Evolutionary conservation across 768 basidiomycete species (phyloP).

Genomic region (Gyrodon lividus): DNA sequence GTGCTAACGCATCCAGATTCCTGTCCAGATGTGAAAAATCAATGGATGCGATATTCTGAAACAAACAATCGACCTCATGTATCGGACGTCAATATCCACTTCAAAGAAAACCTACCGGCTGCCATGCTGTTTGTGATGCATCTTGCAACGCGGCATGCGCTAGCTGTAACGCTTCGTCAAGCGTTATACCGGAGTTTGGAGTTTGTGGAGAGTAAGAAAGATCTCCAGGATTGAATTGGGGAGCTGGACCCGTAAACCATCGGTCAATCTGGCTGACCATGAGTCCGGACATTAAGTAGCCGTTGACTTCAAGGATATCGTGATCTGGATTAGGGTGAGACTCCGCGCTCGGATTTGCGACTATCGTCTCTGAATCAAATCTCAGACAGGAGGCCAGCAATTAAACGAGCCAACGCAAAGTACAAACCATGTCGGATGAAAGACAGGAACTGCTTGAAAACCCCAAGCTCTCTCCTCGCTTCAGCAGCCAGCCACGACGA

Average conservation of each 20-base stretch:
- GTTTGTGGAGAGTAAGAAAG: conserved; percentile 25
- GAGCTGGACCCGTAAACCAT: conserved; percentile 69
- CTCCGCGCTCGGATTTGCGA: conserved; percentile 54
- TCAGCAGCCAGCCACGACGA: conserved; percentile 67
- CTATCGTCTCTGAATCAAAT: conserved; percentile 42
- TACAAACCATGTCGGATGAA: conserved; percentile 74
- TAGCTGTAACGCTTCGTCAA: conserved; percentile 43
- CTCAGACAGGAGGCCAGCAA: conserved; percentile 14
- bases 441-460: conserved; percentile 76
- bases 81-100: conserved; percentile 23
- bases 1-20: conserved; percentile 65
- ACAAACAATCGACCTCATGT: conserved; percentile 31
- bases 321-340: conserved; percentile 48
- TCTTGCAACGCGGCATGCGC: conserved; percentile 50
- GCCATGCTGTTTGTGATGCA: conserved; percentile 47
- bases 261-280: conserved; percentile 67
- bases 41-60: conserved; percentile 46
- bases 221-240: conserved; percentile 34
- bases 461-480: conserved; percentile 63
- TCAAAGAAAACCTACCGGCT: conserved; percentile 45
- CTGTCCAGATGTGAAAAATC: conserved; percentile 60
- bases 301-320: conserved; percentile 78
- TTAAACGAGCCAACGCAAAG: conserved; percentile 6
- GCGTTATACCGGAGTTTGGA: conserved; percentile 19
- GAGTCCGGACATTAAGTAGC: conserved; percentile 73